Base-by-base conservation (phyloP, 169 alveolate genomes). In the Plasmodium knowlesi region DNA sequence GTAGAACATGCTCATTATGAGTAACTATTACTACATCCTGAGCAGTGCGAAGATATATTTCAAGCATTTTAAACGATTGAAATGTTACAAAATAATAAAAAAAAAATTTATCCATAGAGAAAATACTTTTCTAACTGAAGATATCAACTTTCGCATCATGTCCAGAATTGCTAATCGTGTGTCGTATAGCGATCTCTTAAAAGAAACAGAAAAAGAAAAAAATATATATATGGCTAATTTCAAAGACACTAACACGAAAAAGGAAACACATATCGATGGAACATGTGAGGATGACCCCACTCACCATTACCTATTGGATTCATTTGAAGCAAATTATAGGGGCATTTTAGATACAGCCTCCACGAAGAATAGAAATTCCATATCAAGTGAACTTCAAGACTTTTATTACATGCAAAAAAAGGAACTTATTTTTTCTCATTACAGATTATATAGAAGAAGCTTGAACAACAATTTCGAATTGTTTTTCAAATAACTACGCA, bases 1-100 rank as follows among this genome's bases (percentile, higher is more conserved):
- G 37, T 22, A 84, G 92, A 82, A 54, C 8, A 84, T 84, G 92
- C 19, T 84, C 34, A 53, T 84, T 37, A 19, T 84, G 82, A 39
- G 19, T 30, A 70, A 70, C 25, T 70, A 43, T n/a, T 84, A 70
- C 73, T 84, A 84, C 57, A 10, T 84, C 32, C 34, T 84, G 92
- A 30, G 74, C 74, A 71, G 53, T 22, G 78, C 28, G 10, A 70
- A 84, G 53, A 84, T 84, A 12, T 70, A 39, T 46, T 6, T 54
- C 12, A 84, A 70, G 34, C 92, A 84, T n/a, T 22, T 39, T 71
- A 70, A 84, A 30, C 74, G 57, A 34, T 73, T 14, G 32, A 19
- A 37, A 4, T 41, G 3, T 74, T 86, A 86, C 80, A 86, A 86
- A 57, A 54, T 6, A 53, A 76, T 74, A 34, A 73, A 76, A 76